Evolutionary conservation across 177 flowering plant species (phyloP).

Genomic region (Telopea speciosissima): DNA sequence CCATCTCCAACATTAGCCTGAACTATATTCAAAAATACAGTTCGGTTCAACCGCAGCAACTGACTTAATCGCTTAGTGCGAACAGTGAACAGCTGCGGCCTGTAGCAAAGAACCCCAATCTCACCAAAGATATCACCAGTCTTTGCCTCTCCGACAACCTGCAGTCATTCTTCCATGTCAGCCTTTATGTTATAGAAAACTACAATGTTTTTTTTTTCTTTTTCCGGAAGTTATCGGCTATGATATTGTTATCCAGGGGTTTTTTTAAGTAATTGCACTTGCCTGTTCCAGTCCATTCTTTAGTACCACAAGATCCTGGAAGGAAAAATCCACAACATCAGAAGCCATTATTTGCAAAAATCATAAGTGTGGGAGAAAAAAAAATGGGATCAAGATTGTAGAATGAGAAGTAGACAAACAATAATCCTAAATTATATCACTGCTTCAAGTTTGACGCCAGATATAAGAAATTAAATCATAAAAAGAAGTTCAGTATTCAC

Average conservation of each 20-base stretch:
- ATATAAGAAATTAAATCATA: background rate
- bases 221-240: background rate
- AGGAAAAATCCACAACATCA: conserved; percentile 8
- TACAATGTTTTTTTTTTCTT: too few relatives aligned
- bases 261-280: conserved; percentile 21
- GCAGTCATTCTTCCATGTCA: conserved; percentile 10
- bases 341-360: conserved; percentile 1
- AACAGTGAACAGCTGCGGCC: conserved; percentile 82
- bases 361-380: background rate
- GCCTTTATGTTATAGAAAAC: background rate
- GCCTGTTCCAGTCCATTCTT: conserved; percentile 76
- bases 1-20: conserved; percentile 89
- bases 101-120: conserved; percentile 85
- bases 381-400: background rate
- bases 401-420: background rate
- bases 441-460: background rate
- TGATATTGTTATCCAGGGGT: background rate
- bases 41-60: conserved; percentile 63
- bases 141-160: conserved; percentile 62
- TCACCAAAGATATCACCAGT: conserved; percentile 80
- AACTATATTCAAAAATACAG: conserved; percentile 61
- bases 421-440: background rate
- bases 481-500: conserved; percentile 32
- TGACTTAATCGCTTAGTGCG: conserved; percentile 77
- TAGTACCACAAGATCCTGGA: conserved; percentile 63